Evolutionary conservation across 2,329 filamentous ascomycete genomes (phyloP), one percentile per base, ranked within the genome.

Genomic region (Talaromyces atroroseus): DNA sequence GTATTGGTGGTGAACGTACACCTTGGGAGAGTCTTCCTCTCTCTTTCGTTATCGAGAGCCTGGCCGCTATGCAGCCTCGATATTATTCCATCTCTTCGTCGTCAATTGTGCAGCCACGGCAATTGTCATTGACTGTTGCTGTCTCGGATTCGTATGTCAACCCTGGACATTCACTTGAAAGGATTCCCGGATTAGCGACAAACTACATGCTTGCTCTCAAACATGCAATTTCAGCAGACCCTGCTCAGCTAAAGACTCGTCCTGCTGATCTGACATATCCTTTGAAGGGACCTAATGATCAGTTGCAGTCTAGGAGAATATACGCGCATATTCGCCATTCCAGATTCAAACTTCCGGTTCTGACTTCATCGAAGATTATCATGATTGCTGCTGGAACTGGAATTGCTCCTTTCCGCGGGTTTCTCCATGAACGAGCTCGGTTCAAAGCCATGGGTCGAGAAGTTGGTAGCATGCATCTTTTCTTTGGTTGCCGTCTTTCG

Each of bases 261-360:
- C 51, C 47, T 3, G 21, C 16, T 34, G 46, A 11, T 52, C 21
- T 44, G 42, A 12, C 44, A 46, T 46, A 54, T 23, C 24, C 26
- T 24, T 44, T 56, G 12, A 38, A 38, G n/a, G 40, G 44, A 8
- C 56, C 48, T 8, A 10, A 46, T 11, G 24, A 49, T 36, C 53
- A 29, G 55, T 56, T 52, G 46, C 46, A 36, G 54, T 55, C 44
- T 45, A 57, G n/a, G 49, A 60, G 34, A 23, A 12, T 53, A 6
- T 57, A 24, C 23, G 34, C 34, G 11, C 49, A 48, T 21, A 61
- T 62, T 26, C 46, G 36, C 16, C 29, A 36, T 7, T 29, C 21
- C 20, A 61, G 52, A 3, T 65, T 65, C 42, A 64, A 63, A 48
- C 51, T 64, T 2, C 63, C 63, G 1, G 34, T 58, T 5, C 10